Percentiles rank a stretch among this genome's conserved stretches.
These are phyloP conservation scores for Populus nigra DNA, from an alignment of 345 rosid genomes.

Conservation along the genomic window DNA sequence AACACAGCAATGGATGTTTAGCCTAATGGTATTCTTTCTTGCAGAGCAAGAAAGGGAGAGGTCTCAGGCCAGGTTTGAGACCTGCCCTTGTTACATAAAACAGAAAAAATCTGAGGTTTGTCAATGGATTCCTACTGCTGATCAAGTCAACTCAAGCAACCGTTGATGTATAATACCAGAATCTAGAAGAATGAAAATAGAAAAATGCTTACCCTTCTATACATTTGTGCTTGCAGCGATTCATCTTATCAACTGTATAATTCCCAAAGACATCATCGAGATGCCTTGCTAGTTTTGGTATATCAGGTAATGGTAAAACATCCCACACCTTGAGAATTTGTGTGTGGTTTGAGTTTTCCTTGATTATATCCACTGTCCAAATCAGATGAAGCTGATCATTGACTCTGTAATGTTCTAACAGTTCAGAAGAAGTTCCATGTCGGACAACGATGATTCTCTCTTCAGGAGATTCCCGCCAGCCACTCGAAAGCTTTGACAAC, in stretches of 20 bases:
- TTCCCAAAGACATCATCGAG: conserved; percentile 32
- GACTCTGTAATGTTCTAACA: conserved; percentile 40
- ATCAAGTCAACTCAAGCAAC: not conserved
- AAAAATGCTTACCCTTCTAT: conserved; percentile 40
- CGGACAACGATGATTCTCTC: conserved; percentile 21
- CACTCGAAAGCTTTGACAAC: conserved; percentile 36
- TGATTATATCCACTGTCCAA: conserved; percentile 38
- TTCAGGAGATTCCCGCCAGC: conserved; percentile 38
- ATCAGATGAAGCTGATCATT: conserved; percentile 26
- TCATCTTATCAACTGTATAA: conserved; percentile 35
- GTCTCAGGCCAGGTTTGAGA: not conserved
- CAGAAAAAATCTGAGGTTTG: not conserved
- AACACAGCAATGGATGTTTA: too few relatives aligned
- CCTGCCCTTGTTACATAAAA: not conserved
- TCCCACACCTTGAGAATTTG: conserved; percentile 56
- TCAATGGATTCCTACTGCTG: not conserved
- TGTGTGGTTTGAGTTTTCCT: conserved; percentile 21
- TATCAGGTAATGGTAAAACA: conserved; percentile 38
- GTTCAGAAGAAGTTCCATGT: conserved; percentile 34
- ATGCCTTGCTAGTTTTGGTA: conserved; percentile 32
- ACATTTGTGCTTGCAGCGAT: conserved; percentile 40
- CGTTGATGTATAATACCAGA: not conserved
- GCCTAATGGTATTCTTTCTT: too few relatives aligned
- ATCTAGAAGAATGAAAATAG: not conserved
- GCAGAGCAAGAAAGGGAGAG: not conserved